phyloP scores from a whole-genome alignment of 192 early-diverging fungal genomes.

The Backusella tarrabulga region DNA sequence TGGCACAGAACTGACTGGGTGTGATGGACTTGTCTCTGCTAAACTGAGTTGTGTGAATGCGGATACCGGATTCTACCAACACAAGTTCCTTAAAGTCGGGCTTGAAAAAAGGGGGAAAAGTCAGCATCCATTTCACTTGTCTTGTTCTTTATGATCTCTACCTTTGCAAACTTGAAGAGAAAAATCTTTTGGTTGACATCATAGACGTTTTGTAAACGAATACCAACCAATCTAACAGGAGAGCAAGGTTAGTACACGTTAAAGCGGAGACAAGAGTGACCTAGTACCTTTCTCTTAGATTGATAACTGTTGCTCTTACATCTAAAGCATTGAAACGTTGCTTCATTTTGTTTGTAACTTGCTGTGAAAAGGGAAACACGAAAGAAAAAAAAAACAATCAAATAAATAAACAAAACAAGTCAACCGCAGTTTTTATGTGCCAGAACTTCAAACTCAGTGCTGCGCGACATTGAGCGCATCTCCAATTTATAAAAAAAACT shows the following conservation, averaged over 20 bases:
- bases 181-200: constrained; percentile 89
- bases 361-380: background rate
- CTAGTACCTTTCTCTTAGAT: constrained; percentile 59
- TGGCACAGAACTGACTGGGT: constrained; percentile 86
- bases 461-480: background rate
- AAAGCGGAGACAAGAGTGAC: background rate
- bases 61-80: constrained; percentile 90
- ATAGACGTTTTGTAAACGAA: constrained; percentile 95
- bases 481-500: background rate
- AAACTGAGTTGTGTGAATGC: constrained; percentile 90
- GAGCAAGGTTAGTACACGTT: background rate
- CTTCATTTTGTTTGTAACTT: constrained; percentile 55
- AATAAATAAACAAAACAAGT: background rate
- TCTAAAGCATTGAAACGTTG: constrained; percentile 91
- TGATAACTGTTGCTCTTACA: constrained; percentile 76
- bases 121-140: background rate
- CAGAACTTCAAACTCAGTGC: background rate
- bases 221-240: constrained; percentile 62
- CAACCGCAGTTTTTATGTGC: background rate
- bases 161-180: constrained; percentile 89
- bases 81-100: constrained; percentile 88
- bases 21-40: constrained; percentile 82
- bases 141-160: constrained; percentile 2
- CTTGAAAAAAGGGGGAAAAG: constrained; percentile 7
- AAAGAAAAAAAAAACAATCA: background rate